Evolutionary conservation across 164 flowering plant species (phyloP).

Genomic region (Protea cynaroides): DNA sequence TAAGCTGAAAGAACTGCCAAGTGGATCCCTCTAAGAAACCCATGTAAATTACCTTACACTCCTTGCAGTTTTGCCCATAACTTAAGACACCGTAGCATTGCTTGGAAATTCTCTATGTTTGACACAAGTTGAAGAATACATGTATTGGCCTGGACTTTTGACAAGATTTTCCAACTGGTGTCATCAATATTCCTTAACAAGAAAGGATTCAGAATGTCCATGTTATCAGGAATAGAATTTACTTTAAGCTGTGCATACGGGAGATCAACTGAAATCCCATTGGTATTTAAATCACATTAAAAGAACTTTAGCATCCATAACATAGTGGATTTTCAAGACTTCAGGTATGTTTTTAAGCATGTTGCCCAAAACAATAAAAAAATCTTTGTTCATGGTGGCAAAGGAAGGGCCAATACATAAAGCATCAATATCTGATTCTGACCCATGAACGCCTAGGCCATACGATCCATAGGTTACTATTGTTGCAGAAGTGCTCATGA

Average conservation of each 20-base stretch:
- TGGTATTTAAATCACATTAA: slow-evolving; percentile 53
- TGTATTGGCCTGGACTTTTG: slow-evolving; percentile 47
- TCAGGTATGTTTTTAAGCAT: slow-evolving; percentile 44
- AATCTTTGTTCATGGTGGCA: slow-evolving; percentile 48
- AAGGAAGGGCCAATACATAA: slow-evolving; percentile 55
- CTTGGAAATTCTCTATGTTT: slow-evolving; percentile 40
- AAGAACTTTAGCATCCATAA: slow-evolving; percentile 59
- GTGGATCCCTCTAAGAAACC: slow-evolving; percentile 58
- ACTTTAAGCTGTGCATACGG: slow-evolving; percentile 47
- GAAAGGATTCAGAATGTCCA: slow-evolving; percentile 35
- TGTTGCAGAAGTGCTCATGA: slow-evolving; percentile 32
- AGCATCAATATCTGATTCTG: slow-evolving; percentile 62
- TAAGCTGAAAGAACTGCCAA: slow-evolving; percentile 47
- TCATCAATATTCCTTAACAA: slow-evolving; percentile 38
- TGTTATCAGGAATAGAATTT: slow-evolving; percentile 38
- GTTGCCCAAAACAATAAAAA: slow-evolving; percentile 46
- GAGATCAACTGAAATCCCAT: slow-evolving; percentile 50
- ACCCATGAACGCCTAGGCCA: slow-evolving; percentile 60
- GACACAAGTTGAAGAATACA: slow-evolving; percentile 51
- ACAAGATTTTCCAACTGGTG: slow-evolving; percentile 53
- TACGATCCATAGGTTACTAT: slow-evolving; percentile 61
- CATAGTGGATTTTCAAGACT: slow-evolving; percentile 44
- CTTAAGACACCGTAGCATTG: slow-evolving; percentile 42
- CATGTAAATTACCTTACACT: slow-evolving; percentile 45
- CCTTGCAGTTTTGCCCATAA: slow-evolving; percentile 57